Base-by-base conservation (phyloP, 2,329 filamentous ascomycete species). In the Neonectria hederae region DNA sequence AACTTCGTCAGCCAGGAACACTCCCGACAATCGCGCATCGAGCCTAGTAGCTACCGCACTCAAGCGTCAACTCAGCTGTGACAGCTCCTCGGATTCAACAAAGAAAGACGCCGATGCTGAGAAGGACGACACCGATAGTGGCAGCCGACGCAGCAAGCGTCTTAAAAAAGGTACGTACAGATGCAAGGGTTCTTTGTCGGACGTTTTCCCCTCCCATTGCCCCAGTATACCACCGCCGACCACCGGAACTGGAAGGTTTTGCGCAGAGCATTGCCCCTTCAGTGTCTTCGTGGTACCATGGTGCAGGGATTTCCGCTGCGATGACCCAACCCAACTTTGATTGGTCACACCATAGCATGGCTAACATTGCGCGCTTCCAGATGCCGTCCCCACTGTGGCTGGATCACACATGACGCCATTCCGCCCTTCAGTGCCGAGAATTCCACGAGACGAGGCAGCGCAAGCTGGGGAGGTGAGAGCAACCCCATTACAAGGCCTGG, bases 351-450 rank as follows among this genome's bases (percentile, higher is more conserved):
- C 45, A 28, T 21, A 24, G 48, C 48, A 32, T 62, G 51, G 54
- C 72, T 74, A 69, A 74, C 66, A 71, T 21, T 65, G 63, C 60
- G 38, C 24, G 59, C 49, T 62, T 65, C 52, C 67, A 76, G 87
- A 89, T 79, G 83, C 84, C 46, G 87, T 90, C 38, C 93, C 95
- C 46, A 97, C 93, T 35, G 93, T 99, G 70, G 94, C 94, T 69
- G 96, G 96, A 59, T 98, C 95, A 56, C 94, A 98, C 80, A 98
- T 98, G 94, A 96, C 93, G 65, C 88, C 95, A 74, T 94, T 97
- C 75, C 92, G 95, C 57, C 93, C 95, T 61, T 90, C 92, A 26
- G 90, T 90, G 17, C 92, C 90, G 19, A 87, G 88, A 67, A 83
- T 89, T 63, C 84, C 85, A 21, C 83, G 86, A 59, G 87, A 88